Conservation (phyloP, 495 filamentous ascomycete species). For the Penicillium simplicissimum region DNA sequence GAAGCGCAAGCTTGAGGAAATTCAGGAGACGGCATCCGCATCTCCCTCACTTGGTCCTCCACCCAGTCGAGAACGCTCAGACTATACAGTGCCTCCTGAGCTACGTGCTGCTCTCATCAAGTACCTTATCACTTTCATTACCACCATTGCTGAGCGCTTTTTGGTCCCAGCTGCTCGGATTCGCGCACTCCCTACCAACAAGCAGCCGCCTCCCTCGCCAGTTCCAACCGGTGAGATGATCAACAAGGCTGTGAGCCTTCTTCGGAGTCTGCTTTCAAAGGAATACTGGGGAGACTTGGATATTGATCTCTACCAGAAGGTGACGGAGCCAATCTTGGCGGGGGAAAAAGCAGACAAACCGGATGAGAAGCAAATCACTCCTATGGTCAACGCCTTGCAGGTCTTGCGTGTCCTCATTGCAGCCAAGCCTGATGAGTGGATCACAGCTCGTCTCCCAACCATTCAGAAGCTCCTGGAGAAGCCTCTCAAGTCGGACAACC, state of each 20-base stretch:
- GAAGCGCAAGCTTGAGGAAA: conserved; percentile 74
- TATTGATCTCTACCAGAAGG: conserved; percentile 84
- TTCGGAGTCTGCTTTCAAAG: conserved; percentile 84
- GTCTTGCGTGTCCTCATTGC: conserved; percentile 85
- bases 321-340: conserved; percentile 79
- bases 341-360: conserved; percentile 65
- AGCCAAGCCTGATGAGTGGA: conserved; percentile 86
- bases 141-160: conserved; percentile 80
- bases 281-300: conserved; percentile 92
- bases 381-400: conserved; percentile 88
- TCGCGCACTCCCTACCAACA: conserved; percentile 52
- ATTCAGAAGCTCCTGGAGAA: conserved; percentile 92
- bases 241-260: conserved; percentile 76
- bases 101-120: conserved; percentile 79
- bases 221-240: conserved; percentile 71
- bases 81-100: conserved; percentile 66
- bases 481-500: conserved; percentile 78
- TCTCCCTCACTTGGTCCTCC: conserved; percentile 51
- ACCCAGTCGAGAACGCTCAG: conserved; percentile 54
- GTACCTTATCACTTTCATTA: conserved; percentile 93
- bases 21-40: conserved; percentile 31
- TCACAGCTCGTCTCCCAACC: conserved; percentile 67
- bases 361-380: conserved; percentile 72
- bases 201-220: conserved; percentile 40
- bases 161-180: conserved; percentile 67